phyloP scores from a whole-genome alignment of 208 protist species.

The Trypanosoma platydactyli region DNA sequence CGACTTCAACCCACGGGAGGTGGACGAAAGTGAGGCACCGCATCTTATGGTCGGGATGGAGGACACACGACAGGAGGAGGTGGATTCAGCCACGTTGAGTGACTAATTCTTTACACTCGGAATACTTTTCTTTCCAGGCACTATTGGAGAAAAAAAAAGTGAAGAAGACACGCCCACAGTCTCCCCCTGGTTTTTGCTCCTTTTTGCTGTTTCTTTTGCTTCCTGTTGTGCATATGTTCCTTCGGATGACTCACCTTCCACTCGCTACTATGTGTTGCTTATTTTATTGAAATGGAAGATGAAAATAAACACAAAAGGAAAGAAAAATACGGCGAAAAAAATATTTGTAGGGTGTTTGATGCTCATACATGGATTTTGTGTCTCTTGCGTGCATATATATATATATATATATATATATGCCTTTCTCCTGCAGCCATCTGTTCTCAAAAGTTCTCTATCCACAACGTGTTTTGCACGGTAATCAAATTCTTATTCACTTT shows the following conservation, averaged over 20 bases:
- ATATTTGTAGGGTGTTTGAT: neutral
- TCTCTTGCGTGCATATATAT: conserved; percentile 6
- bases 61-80: conserved; percentile 56
- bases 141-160: neutral
- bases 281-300: conserved; percentile 4
- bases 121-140: neutral
- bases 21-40: conserved; percentile 79
- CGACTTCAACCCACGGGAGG: conserved; percentile 84
- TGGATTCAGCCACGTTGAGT: conserved; percentile 26
- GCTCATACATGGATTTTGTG: neutral
- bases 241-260: neutral
- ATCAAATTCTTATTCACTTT: neutral
- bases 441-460: too few species aligned
- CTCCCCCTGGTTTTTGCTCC: neutral
- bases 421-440: neutral
- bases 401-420: conserved; percentile 19
- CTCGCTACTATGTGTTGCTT: neutral
- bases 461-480: neutral
- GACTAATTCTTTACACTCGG: conserved; percentile 12
- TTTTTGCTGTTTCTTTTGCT: neutral
- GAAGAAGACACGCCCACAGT: too few species aligned
- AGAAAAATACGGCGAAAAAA: neutral
- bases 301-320: neutral
- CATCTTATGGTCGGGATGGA: conserved; percentile 61
- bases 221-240: neutral